phyloP scores from a whole-genome alignment of 805 yeast genomes.

The Kurtzmaniella cleridarum region DNA sequence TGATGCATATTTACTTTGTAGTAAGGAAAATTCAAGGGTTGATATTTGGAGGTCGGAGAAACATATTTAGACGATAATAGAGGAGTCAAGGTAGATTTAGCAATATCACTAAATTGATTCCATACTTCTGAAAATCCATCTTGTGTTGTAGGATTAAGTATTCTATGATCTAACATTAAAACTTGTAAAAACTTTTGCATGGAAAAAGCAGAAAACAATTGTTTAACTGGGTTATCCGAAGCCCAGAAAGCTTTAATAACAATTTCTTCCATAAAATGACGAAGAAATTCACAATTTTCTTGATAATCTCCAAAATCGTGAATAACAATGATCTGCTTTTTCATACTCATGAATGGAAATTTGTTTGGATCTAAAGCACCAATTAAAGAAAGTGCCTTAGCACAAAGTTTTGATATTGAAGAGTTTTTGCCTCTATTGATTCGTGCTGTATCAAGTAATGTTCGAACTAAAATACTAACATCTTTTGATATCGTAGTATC shows the following conservation, averaged over 20 bases:
- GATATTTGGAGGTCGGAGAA: conserved; percentile 47
- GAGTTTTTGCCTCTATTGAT: conserved; percentile 46
- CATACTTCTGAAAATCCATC: conserved; percentile 37
- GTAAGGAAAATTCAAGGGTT: conserved; percentile 55
- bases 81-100: conserved; percentile 73
- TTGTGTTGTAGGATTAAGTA: conserved; percentile 14
- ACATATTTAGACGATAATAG: conserved; percentile 69
- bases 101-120: conserved; percentile 57
- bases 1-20: conserved; percentile 52
- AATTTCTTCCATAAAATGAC: conserved; percentile 57
- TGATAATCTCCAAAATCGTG: conserved; percentile 56
- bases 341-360: conserved; percentile 39
- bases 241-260: conserved; percentile 88
- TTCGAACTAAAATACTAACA: conserved; percentile 44
- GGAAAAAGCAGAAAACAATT: conserved; percentile 76
- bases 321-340: conserved; percentile 43
- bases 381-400: conserved; percentile 65
- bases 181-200: conserved; percentile 80
- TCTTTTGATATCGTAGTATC: conserved; percentile 18
- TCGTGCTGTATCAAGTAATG: conserved; percentile 52
- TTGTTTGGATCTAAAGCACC: conserved; percentile 72
- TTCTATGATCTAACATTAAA: conserved; percentile 40
- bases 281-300: conserved; percentile 63
- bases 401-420: conserved; percentile 53
- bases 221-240: conserved; percentile 80